Evolutionary conservation across 2,329 filamentous ascomycete genomes (phyloP).

Genomic region (Fusarium buxicola): DNA sequence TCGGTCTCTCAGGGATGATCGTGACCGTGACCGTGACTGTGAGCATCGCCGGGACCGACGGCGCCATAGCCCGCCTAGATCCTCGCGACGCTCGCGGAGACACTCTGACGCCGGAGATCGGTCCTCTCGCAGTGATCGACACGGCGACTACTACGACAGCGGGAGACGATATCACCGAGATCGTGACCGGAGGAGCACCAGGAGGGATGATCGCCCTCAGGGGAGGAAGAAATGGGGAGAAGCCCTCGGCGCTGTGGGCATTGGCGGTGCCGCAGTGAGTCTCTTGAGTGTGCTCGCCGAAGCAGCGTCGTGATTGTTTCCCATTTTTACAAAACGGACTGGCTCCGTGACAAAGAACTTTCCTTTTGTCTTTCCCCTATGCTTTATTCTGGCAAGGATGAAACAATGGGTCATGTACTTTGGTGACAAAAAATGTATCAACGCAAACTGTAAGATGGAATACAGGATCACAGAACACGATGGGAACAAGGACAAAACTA

Average conservation of each 20-base stretch:
- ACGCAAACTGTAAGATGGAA: constrained; percentile 2
- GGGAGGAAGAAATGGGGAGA: constrained; percentile 63
- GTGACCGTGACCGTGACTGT: constrained; percentile 48
- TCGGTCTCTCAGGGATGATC: constrained; percentile 49
- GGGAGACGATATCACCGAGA: constrained; percentile 56
- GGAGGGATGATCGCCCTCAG: constrained; percentile 52
- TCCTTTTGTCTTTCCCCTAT: constrained; percentile 9
- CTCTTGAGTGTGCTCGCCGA: constrained; percentile 69
- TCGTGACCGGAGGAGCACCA: constrained; percentile 53
- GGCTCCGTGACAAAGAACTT: constrained; percentile 13
- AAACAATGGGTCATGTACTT: neutral
- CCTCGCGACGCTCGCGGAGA: constrained; percentile 41
- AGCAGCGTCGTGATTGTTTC: constrained; percentile 55
- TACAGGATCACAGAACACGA: constrained; percentile 34
- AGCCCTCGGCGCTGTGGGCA: constrained; percentile 67
- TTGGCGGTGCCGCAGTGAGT: constrained; percentile 70
- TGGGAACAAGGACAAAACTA: constrained; percentile 9
- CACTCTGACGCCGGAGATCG: constrained; percentile 46
- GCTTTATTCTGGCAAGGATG: neutral
- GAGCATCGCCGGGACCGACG: constrained; percentile 42
- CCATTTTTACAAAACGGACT: constrained; percentile 10
- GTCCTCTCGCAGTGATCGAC: constrained; percentile 45
- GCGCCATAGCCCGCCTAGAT: constrained; percentile 25
- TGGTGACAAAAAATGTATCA: constrained; percentile 13
- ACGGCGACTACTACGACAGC: constrained; percentile 50